These are phyloP conservation scores for Candida montana DNA, from an alignment of 805 yeast genomes.

Conservation along the genomic window DNA sequence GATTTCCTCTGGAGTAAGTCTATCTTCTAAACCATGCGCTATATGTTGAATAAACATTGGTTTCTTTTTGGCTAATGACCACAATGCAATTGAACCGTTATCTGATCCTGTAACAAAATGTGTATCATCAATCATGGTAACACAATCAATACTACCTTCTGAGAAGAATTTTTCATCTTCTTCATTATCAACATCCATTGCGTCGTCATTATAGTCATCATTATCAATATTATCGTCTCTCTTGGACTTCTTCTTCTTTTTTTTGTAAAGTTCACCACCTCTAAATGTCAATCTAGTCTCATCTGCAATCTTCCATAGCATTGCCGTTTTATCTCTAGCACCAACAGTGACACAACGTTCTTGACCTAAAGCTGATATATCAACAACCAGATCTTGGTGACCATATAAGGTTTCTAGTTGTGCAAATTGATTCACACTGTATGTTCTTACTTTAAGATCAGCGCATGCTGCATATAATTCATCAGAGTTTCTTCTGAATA, in stretches of 20 bases:
- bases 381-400: slow-evolving; percentile 87
- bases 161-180: slow-evolving; percentile 40
- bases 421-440: slow-evolving; percentile 76
- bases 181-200: slow-evolving; percentile 24
- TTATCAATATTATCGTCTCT: slow-evolving; percentile 17
- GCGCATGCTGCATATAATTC: slow-evolving; percentile 91
- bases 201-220: slow-evolving; percentile 21
- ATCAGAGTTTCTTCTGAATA: slow-evolving; percentile 75
- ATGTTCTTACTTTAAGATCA: slow-evolving; percentile 85
- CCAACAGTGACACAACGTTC: slow-evolving; percentile 97
- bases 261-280: slow-evolving; percentile 65
- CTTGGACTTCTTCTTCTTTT: slow-evolving; percentile 30
- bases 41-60: slow-evolving; percentile 64
- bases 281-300: slow-evolving; percentile 91
- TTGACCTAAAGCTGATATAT: slow-evolving; percentile 70
- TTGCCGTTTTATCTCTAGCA: slow-evolving; percentile 87
- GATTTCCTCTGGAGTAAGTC: slow-evolving; percentile 43
- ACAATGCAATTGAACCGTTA: slow-evolving; percentile 82
- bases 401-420: slow-evolving; percentile 91
- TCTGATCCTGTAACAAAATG: slow-evolving; percentile 94
- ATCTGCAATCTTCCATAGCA: slow-evolving; percentile 95
- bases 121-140: slow-evolving; percentile 85
- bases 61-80: slow-evolving; percentile 90
- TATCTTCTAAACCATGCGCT: slow-evolving; percentile 71
- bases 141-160: slow-evolving; percentile 90